Conservation (phyloP, 2,329 filamentous ascomycete genomes). For the Aspergillus aculeatus region DNA sequence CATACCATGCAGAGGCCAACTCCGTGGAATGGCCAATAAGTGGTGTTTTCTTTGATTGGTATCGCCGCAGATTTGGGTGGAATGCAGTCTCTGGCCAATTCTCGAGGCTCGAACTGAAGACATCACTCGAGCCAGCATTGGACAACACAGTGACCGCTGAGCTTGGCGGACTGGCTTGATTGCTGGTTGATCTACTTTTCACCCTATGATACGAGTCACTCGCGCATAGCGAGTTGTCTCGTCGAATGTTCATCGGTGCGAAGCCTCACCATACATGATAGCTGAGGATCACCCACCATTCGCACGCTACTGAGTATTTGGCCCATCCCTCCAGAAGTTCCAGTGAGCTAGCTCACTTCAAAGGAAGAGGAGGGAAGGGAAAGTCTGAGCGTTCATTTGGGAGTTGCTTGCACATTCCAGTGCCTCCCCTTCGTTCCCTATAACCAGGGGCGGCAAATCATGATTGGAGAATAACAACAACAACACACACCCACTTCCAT, state of each 20-base stretch:
- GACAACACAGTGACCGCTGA: too few species aligned
- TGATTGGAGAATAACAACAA: not conserved
- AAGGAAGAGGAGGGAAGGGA: too few species aligned
- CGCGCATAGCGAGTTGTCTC: not conserved
- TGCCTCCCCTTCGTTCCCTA: not conserved
- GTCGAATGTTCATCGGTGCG: not conserved
- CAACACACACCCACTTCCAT: too few species aligned
- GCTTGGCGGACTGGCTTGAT: too few species aligned
- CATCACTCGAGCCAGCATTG: not conserved
- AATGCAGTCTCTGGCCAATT: not conserved
- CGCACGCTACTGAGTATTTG: not conserved
- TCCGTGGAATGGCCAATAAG: conserved; percentile 19
- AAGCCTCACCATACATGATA: not conserved
- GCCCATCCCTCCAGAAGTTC: not conserved
- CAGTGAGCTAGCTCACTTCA: not conserved
- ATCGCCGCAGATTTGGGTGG: conserved; percentile 1
- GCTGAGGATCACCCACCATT: not conserved
- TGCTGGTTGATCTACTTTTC: not conserved
- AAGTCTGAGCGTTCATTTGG: not conserved
- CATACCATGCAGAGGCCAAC: conserved; percentile 16
- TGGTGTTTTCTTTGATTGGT: conserved; percentile 19
- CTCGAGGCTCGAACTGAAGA: not conserved
- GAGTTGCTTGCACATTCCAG: not conserved
- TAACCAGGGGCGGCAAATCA: not conserved
- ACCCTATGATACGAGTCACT: not conserved